Evolutionary conservation across 495 filamentous ascomycete species (phyloP).

Genomic region (Neurospora sublineolata): DNA sequence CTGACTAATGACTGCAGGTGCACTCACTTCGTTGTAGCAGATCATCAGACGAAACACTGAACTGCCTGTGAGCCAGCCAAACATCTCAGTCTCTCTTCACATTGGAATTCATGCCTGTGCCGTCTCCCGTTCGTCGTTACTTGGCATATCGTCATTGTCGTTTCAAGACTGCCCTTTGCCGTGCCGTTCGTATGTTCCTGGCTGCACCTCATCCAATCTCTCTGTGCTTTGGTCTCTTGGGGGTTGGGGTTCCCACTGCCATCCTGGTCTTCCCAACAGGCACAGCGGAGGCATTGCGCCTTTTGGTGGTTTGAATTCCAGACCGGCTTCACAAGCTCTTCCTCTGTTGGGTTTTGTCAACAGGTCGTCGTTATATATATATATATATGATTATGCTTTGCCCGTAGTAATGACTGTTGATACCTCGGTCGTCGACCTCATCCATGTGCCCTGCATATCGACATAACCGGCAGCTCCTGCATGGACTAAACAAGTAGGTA

Average conservation of each 20-base stretch:
- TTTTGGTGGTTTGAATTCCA: background rate
- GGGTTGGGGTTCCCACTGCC: background rate
- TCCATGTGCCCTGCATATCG: background rate
- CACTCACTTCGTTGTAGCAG: background rate
- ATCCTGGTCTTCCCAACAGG: background rate
- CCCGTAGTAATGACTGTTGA: background rate
- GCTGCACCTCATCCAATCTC: background rate
- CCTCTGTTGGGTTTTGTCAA: background rate
- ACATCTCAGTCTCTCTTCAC: background rate
- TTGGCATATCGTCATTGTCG: background rate
- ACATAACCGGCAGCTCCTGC: background rate
- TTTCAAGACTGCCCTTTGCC: background rate
- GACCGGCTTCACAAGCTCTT: background rate
- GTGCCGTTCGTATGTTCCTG: background rate
- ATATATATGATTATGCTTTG: background rate
- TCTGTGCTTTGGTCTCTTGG: background rate
- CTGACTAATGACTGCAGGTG: no score
- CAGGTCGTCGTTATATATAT: background rate
- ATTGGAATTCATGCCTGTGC: background rate
- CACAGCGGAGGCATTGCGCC: background rate
- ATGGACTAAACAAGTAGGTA: background rate
- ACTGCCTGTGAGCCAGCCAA: background rate
- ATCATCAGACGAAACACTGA: background rate
- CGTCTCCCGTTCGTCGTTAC: background rate
- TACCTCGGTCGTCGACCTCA: background rate